These are phyloP conservation scores for Sechiopsis laciniata DNA, from an alignment of 306 rosid species.

Conservation along the genomic window DNA sequence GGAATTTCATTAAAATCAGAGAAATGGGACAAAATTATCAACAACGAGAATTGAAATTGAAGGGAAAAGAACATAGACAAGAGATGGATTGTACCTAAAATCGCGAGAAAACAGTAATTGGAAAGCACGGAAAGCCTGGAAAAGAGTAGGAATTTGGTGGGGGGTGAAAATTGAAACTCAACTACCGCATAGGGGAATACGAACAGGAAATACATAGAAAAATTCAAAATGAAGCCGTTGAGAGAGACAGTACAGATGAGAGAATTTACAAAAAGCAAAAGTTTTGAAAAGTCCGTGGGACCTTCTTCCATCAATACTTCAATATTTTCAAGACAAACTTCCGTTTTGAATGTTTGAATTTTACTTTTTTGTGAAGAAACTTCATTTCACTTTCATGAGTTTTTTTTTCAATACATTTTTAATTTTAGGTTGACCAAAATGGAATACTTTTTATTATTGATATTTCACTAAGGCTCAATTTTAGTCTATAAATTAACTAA, in stretches of 20 bases:
- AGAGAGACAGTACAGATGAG: neutral
- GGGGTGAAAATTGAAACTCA: neutral
- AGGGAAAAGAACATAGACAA: neutral
- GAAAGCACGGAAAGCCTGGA: conserved; percentile 3
- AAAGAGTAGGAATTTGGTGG: neutral
- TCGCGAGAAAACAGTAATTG: neutral
- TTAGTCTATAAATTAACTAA: too few species aligned
- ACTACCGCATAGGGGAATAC: neutral
- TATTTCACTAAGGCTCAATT: too few species aligned
- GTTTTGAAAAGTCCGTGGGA: neutral
- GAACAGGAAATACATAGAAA: neutral
- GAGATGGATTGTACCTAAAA: conserved; percentile 6
- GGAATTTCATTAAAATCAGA: neutral
- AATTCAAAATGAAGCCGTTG: conserved; percentile 22
- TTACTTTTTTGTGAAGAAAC: too few species aligned
- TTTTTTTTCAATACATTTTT: too few species aligned
- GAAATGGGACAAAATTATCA: neutral
- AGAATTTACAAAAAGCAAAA: neutral
- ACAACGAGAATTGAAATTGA: neutral
- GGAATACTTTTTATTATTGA: too few species aligned
- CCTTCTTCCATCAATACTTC: conserved; percentile 5
- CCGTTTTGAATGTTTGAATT: neutral
- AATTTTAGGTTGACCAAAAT: too few species aligned
- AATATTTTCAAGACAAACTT: neutral
- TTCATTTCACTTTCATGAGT: too few species aligned